Evolutionary conservation across 1,284 basidiomycete genomes (phyloP), one percentile per base, ranked within the genome.

Genomic region (Marasmius tenuissimus): DNA sequence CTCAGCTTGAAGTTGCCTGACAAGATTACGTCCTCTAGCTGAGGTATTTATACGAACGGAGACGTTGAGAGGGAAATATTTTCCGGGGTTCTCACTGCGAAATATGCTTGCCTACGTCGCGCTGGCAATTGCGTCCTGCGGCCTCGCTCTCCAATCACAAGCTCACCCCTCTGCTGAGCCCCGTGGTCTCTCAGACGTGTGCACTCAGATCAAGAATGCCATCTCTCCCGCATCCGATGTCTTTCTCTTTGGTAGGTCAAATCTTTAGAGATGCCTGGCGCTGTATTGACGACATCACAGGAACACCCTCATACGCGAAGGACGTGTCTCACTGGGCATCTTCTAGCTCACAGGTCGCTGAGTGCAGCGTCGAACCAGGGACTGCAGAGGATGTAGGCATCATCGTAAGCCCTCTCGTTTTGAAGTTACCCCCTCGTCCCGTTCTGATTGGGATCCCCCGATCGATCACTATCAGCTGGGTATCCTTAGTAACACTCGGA

Each of bases 351-450:
- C 76, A 81, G 59, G 0, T 42, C 0, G 70, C 84, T 1, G 69
- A 73, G 1, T 86, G 85, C 67, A 78, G 79, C 11, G 84, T 86
- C 6, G 80, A 84, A 64, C 84, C 84, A 3, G 81, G 78, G 7
- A 81, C 77, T 1, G 70, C 78, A 3, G 73, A 74, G 27, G 85
- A 84, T 67, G 74, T 84, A 54, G 79, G 70, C 16, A 71, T 67
- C 27, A 81, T 79, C 42, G 85, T 82, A 70, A 68, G 77, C 68
- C 11, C 39, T 20, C n/a, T 47, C 22, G n/a, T 20, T 8, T 27
- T 27, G 27, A 5, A 12, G 37, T 18, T 48, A 58, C 49, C 20
- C 37, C 39, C 14, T 20, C 10, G 11, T 38, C 1, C 12, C 16
- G 2, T 14, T 58, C 22, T 7, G 9, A 38, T 35, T n/a, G 35